Evolutionary conservation across 768 basidiomycete species (phyloP).

Genomic region (Hypsizygus marmoreus): DNA sequence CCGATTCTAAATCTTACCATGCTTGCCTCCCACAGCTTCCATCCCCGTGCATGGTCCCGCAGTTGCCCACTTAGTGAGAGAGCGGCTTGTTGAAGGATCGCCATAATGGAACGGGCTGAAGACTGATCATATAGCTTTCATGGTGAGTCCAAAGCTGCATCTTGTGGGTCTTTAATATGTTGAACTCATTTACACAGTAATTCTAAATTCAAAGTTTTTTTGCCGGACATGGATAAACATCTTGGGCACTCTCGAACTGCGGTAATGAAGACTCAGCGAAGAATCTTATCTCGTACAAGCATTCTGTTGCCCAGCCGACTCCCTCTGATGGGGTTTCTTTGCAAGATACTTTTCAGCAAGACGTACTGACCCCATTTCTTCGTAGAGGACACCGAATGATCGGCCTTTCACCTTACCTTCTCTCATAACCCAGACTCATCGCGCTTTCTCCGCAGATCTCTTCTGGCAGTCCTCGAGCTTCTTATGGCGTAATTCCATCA

Average conservation of each 20-base stretch:
- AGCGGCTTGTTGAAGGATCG: constrained; percentile 36
- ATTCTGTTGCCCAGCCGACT: constrained; percentile 13
- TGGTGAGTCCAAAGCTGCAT: constrained; percentile 10
- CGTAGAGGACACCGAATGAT: constrained; percentile 18
- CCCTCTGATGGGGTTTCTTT: constrained; percentile 6
- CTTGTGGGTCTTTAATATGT: constrained; percentile 8
- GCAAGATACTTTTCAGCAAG: constrained; percentile 11
- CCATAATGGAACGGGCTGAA: neutral
- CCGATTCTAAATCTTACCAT: neutral
- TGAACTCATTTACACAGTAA: neutral
- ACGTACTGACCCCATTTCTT: constrained; percentile 19
- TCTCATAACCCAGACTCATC: constrained; percentile 14
- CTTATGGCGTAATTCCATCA: constrained; percentile 24
- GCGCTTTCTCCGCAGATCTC: constrained; percentile 38
- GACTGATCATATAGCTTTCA: neutral
- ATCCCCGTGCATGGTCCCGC: constrained; percentile 67
- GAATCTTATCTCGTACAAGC: constrained; percentile 5
- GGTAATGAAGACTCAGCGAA: neutral
- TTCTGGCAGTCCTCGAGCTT: constrained; percentile 32
- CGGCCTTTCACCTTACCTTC: constrained; percentile 3
- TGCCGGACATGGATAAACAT: neutral
- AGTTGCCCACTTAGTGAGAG: constrained; percentile 60
- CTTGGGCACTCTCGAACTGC: neutral
- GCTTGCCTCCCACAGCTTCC: constrained; percentile 12
- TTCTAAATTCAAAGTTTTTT: neutral